Conservation (phyloP, 768 basidiomycete genomes). For the Rhodotorula paludigena region DNA sequence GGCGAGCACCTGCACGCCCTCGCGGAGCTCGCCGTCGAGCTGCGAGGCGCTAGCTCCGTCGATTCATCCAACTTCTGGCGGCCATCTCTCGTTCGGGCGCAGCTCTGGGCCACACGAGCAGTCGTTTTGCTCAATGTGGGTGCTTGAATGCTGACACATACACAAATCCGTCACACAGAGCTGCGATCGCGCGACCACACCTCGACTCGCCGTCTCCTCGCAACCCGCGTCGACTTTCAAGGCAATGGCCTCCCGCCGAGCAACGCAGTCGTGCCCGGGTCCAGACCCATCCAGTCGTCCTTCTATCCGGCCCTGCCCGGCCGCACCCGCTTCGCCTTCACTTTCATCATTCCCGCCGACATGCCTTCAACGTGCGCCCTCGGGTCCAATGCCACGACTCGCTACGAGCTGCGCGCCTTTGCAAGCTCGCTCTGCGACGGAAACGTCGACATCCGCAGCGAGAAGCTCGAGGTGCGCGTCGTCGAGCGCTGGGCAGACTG, state of each 20-base stretch:
- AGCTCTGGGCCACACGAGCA: too few species aligned
- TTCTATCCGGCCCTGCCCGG: slow-evolving; percentile 40
- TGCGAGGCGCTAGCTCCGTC: too few species aligned
- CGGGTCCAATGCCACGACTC: slow-evolving; percentile 33
- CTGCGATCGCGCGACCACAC: slow-evolving; percentile 39
- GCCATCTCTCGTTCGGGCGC: too few species aligned
- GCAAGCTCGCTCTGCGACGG: slow-evolving; percentile 25
- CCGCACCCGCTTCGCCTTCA: slow-evolving; percentile 40
- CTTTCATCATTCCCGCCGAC: slow-evolving; percentile 31
- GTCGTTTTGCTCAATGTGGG: too few species aligned
- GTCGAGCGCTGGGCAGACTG: slow-evolving; percentile 43
- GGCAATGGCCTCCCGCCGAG: slow-evolving; percentile 37
- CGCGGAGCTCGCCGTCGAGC: too few species aligned
- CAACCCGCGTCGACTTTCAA: slow-evolving; percentile 38
- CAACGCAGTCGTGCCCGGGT: slow-evolving; percentile 32
- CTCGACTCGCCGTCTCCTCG: slow-evolving; percentile 38
- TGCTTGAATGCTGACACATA: neutral
- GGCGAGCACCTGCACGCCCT: too few species aligned
- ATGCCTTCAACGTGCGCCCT: slow-evolving; percentile 37
- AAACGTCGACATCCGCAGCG: slow-evolving; percentile 28
- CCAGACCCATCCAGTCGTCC: slow-evolving; percentile 9
- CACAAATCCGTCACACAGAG: slow-evolving; percentile 30
- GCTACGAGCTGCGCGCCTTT: slow-evolving; percentile 38
- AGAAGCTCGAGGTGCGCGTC: slow-evolving; percentile 27
- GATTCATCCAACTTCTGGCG: too few species aligned